These are phyloP conservation scores for Ceratobasidium sp. DNA, from an alignment of 1,284 basidiomycete species.

Conservation along the genomic window DNA sequence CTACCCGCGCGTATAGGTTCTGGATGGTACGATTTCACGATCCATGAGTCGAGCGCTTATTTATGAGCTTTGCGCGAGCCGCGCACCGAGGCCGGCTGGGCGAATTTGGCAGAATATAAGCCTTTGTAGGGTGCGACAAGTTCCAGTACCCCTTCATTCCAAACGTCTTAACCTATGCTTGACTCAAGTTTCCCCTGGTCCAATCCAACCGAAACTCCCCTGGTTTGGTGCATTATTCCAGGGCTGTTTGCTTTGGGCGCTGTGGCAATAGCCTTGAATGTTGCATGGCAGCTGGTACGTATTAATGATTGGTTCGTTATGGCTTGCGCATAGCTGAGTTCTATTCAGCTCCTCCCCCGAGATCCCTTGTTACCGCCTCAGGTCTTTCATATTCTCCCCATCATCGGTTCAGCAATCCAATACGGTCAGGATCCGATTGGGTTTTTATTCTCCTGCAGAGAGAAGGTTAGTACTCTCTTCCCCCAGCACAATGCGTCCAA, in stretches of 20 bases:
- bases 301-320: background rate
- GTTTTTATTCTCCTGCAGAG: conserved; percentile 78
- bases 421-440: conserved; percentile 85
- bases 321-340: background rate
- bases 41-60: background rate
- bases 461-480: conserved; percentile 74
- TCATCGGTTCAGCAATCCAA: conserved; percentile 76
- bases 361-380: conserved; percentile 73
- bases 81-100: background rate
- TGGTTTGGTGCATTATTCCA: background rate
- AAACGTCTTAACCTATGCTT: background rate
- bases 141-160: background rate
- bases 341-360: conserved; percentile 64
- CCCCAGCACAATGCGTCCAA: background rate
- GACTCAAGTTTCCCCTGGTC: background rate
- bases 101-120: background rate
- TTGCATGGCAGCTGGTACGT: conserved; percentile 71
- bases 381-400: conserved; percentile 82
- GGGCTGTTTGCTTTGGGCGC: background rate
- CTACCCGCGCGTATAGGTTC: conserved; percentile 18
- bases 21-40: conserved; percentile 15
- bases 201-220: background rate
- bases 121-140: background rate
- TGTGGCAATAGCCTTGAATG: conserved; percentile 66
- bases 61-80: background rate